Conservation (phyloP, 306 rosid species). For the Cucurbita pepo region DNA sequence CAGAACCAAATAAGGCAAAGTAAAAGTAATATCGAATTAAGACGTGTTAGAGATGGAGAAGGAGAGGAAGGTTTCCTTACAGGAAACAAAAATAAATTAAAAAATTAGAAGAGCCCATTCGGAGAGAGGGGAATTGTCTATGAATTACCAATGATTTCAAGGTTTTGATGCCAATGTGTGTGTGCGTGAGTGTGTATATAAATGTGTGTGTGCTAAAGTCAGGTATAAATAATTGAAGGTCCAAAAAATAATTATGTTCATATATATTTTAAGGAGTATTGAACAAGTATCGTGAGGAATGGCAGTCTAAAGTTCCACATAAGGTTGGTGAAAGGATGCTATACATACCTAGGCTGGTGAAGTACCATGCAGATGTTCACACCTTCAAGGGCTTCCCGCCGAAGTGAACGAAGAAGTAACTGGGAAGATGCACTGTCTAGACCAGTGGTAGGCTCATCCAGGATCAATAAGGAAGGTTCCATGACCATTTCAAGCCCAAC, state of each 20-base stretch:
- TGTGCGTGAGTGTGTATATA: too few relatives aligned
- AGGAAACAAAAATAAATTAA: neutral
- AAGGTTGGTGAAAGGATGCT: neutral
- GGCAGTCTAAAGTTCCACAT: neutral
- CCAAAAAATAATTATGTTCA: neutral
- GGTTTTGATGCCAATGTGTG: neutral
- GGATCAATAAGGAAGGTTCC: constrained; percentile 70
- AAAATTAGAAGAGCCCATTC: neutral
- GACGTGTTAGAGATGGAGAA: neutral
- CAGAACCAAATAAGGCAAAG: neutral
- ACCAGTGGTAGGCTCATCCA: constrained; percentile 82
- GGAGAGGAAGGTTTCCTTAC: neutral
- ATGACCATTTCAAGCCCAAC: constrained; percentile 85
- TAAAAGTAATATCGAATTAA: neutral
- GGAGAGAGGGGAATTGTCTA: neutral
- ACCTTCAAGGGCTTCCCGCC: constrained; percentile 74
- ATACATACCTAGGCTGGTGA: constrained; percentile 65
- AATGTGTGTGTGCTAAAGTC: neutral
- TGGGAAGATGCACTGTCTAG: constrained; percentile 69
- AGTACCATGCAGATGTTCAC: constrained; percentile 69
- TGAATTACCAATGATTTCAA: neutral
- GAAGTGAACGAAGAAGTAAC: constrained; percentile 56
- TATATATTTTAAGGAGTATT: neutral
- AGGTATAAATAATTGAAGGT: neutral
- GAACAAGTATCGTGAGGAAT: neutral